Evolutionary conservation across 768 basidiomycete genomes (phyloP), one percentile per base, ranked within the genome.

Genomic region (Coprinellus aureogranulatus): DNA sequence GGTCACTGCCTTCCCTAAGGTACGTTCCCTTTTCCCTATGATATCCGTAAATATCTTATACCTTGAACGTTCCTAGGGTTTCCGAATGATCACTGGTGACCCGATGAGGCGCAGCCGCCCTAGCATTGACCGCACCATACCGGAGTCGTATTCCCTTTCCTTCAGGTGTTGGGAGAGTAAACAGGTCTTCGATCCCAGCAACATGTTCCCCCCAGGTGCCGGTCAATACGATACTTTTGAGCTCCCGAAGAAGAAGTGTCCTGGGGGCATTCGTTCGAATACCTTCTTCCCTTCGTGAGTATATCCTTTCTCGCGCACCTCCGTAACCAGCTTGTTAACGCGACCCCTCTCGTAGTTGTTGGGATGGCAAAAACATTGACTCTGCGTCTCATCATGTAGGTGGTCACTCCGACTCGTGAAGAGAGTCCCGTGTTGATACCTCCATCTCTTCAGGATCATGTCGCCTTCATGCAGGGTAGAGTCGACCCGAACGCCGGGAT

Each of bases 71-170:
- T 2, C 16, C 3, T 20, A 52, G 50, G 50, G 50, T 4, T 52
- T 52, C 50, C 50, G 50, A 22, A 52, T 52, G 50, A 52, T 52
- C 50, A 52, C 50, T 31, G 50, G 50, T 11, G 34, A 52, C 22
- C 50, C 50, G 10, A 37, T 39, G 20, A 11, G 50, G 9, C 50
- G 50, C 1, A 9, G 3, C 22, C 30, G 50, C n/a, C 50, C 50
- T 16, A 34, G 20, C 10, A 3, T 52, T 20, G 50, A 52, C 23
- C 50, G 2, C 22, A 52, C 50, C 2, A 10, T 22, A 3, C 50
- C 50, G 3, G 50, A 52, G 25, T 16, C 50, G 14, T 52, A 30
- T 20, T 52, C 50, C 12, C 34, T 52, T 20, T 31, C 31, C 18
- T 52, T 52, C 50, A 12, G 50, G 9, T 52, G 50, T 20, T 52